Evolutionary conservation across 176 grass and related monocot genomes (phyloP), one percentile per base, ranked within the genome.

Genomic region (Cymbopogon citratus): DNA sequence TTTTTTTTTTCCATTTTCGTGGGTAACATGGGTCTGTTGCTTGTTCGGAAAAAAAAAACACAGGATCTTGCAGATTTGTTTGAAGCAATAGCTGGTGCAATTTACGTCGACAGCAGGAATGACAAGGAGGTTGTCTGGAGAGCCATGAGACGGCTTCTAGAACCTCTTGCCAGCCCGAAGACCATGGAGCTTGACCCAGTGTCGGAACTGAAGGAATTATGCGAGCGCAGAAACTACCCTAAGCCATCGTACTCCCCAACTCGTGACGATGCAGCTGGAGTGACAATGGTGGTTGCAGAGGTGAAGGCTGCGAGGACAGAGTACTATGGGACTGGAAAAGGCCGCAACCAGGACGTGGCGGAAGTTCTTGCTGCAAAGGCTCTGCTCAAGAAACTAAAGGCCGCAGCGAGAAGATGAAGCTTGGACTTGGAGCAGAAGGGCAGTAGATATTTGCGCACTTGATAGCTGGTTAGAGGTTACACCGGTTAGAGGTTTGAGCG

Each of bases 21-120:
- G 5, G 24, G 28, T 68, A 75, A 41, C 38, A 23, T 69, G 23
- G 9, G 21, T 6, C 0, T 63, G 27, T 12, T 80, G 19, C 18
- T 51, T 63, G 25, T 74, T 80, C 49, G 41, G 1, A 56, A 28
- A 65, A 2, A 19, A 1, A 11, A 74, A 74, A 63, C 69, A 69
- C 67, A 97, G 94, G 85, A 90, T 18, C 87, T 97, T 1, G 91
- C 82, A 18, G 94, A 97, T 89, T 80, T 91, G 38, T 86, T 91
- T 12, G 91, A 97, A 80, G 91, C 91, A n/a, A 86, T 94, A 81
- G 94, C 91, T 21, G 94, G 81, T 10, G 91, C 91, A 15, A 91
- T 97, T 63, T 97, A 91, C 79, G 68, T 94, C 16, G 89, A 93
- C 83, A 81, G 85, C 45, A 28, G 68, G 9, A 84, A 65, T 29